Evolutionary conservation across 2,329 filamentous ascomycete species (phyloP).

Genomic region (Epichloe hybrida): DNA sequence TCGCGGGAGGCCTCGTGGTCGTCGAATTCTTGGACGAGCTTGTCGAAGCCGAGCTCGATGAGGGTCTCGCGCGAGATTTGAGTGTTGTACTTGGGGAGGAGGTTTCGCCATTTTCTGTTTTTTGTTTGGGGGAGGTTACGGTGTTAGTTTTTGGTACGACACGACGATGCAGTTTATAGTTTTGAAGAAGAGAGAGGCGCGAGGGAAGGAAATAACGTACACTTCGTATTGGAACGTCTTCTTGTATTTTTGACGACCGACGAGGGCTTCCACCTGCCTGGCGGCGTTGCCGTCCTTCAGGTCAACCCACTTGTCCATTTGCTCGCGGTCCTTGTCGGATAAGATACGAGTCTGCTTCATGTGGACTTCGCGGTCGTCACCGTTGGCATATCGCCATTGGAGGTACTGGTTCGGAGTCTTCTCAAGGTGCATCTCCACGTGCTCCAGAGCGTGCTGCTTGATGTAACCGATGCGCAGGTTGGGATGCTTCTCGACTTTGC

Average conservation of each 20-base stretch:
- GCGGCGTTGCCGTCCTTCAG: constrained; percentile 67
- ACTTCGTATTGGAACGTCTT: constrained; percentile 98
- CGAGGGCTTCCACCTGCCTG: constrained; percentile 71
- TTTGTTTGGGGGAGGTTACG: too few relatives aligned
- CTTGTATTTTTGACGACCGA: constrained; percentile 97
- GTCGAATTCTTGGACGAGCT: constrained; percentile 94
- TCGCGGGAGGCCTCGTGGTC: constrained; percentile 98
- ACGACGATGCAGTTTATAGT: too few relatives aligned
- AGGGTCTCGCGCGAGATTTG: constrained; percentile 91
- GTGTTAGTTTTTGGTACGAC: too few relatives aligned
- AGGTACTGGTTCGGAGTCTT: constrained; percentile 99
- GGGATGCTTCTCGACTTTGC: constrained; percentile 94
- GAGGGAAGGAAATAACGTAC: constrained; percentile 31
- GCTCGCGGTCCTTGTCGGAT: constrained; percentile 69
- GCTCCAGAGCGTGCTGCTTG: constrained; percentile 96
- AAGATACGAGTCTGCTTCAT: constrained; percentile 94
- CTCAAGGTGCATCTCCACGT: constrained; percentile 98
- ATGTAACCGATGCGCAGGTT: constrained; percentile 99
- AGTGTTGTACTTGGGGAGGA: constrained; percentile 85
- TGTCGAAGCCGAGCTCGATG: constrained; percentile 71
- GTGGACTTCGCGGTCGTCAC: constrained; percentile 90
- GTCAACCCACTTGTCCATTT: constrained; percentile 86
- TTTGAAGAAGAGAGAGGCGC: background rate
- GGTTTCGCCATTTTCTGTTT: constrained; percentile 69
- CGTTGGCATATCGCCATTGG: constrained; percentile 95